A percentile compares a stretch with the other conserved stretches of the same genome.
Conservation (phyloP, 2,329 filamentous ascomycete species). For the Coleophoma eucalyptorum region DNA sequence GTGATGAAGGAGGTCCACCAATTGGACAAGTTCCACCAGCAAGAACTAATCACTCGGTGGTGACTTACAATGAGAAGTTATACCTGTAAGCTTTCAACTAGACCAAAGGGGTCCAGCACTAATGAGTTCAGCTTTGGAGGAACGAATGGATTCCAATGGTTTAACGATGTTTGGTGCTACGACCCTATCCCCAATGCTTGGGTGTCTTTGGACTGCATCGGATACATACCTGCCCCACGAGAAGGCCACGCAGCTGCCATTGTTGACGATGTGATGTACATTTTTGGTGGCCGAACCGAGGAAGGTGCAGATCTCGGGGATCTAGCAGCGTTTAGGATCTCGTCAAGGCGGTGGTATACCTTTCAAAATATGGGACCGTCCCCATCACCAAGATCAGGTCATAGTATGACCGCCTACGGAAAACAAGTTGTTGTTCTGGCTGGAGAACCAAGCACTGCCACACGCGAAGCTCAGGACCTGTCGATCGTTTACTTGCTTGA, state of each 20-base stretch:
- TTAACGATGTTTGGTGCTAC: constrained; percentile 98
- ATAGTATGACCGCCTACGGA: constrained; percentile 94
- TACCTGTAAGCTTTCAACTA: constrained; percentile 65
- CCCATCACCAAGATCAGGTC: constrained; percentile 87
- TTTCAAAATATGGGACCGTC: constrained; percentile 99
- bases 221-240: constrained; percentile 89
- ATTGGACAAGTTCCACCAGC: constrained; percentile 74
- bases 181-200: constrained; percentile 80
- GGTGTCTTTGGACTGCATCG: constrained; percentile 90
- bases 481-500: constrained; percentile 89
- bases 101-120: constrained; percentile 5
- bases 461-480: constrained; percentile 76
- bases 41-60: constrained; percentile 89
- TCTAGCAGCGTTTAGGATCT: constrained; percentile 79
- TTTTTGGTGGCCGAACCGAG: constrained; percentile 94
- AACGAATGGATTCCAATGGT: constrained; percentile 94
- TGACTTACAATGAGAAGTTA: constrained; percentile 89
- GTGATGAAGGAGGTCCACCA: constrained; percentile 54
- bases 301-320: constrained; percentile 91
- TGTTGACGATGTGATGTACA: constrained; percentile 98
- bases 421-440: constrained; percentile 91
- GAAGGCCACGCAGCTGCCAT: constrained; percentile 93
- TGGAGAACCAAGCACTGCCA: constrained; percentile 88
- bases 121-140: constrained; percentile 73
- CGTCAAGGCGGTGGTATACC: constrained; percentile 92